Conservation (phyloP, 305 asterid genomes). For the Plantago rigida region DNA sequence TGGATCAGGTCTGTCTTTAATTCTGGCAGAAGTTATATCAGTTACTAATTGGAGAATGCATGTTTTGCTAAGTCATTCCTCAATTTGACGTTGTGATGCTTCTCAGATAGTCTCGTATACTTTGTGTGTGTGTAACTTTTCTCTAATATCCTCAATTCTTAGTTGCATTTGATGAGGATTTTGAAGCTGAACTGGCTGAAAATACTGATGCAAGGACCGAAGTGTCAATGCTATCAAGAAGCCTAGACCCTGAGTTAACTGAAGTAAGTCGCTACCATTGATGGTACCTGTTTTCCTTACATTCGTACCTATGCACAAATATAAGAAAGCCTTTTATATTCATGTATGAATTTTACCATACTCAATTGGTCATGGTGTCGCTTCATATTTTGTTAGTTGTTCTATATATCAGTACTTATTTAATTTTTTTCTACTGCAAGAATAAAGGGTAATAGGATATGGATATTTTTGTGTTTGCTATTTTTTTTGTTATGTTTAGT, state of each 20-base stretch:
- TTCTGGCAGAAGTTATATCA: slow-evolving; percentile 15
- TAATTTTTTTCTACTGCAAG: neutral
- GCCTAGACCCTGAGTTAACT: slow-evolving; percentile 79
- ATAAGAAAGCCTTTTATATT: neutral
- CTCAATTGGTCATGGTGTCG: neutral
- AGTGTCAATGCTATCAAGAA: slow-evolving; percentile 60
- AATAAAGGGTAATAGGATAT: slow-evolving; percentile 5
- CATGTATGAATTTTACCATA: neutral
- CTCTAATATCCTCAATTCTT: neutral
- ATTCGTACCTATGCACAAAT: neutral
- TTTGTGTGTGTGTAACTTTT: neutral
- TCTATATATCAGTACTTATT: neutral
- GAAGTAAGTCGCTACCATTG: slow-evolving; percentile 44
- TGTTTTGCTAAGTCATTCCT: slow-evolving; percentile 9
- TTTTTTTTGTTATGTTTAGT: neutral
- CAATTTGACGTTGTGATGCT: slow-evolving; percentile 12
- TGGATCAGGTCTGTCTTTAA: slow-evolving; percentile 71
- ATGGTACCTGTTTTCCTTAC: neutral
- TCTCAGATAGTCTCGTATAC: slow-evolving; percentile 5
- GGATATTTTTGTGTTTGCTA: neutral
- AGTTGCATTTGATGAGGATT: slow-evolving; percentile 99
- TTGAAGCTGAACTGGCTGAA: slow-evolving; percentile 83
- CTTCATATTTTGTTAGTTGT: neutral
- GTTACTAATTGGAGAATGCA: slow-evolving; percentile 2
- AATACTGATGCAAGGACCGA: slow-evolving; percentile 77